Percentiles rank a stretch among this genome's conserved stretches.
Evolutionary conservation across 805 yeast genomes (phyloP).

Genomic region (Saccharomycopsis microspora): DNA sequence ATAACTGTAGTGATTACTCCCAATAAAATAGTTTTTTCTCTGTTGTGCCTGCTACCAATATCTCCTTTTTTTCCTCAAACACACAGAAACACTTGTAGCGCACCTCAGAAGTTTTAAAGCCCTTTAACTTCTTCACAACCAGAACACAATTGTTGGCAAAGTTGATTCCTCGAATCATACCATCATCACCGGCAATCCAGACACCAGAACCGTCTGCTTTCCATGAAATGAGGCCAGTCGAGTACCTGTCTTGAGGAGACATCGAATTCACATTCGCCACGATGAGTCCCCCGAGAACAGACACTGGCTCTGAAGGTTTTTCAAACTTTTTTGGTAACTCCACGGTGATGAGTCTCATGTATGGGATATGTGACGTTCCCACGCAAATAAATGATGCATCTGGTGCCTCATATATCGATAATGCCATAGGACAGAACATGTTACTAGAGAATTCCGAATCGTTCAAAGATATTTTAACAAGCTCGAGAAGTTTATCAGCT

Average conservation of each 20-base stretch:
- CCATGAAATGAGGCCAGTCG: slow-evolving; percentile 39
- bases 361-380: slow-evolving; percentile 73
- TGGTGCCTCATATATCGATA: slow-evolving; percentile 21
- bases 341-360: slow-evolving; percentile 53
- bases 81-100: not conserved
- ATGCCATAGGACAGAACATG: slow-evolving; percentile 47
- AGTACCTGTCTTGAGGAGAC: slow-evolving; percentile 61
- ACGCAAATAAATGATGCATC: slow-evolving; percentile 31
- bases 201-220: slow-evolving; percentile 34
- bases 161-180: slow-evolving; percentile 49
- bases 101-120: not conserved
- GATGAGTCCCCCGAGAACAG: slow-evolving; percentile 25
- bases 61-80: not conserved
- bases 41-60: not conserved
- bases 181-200: slow-evolving; percentile 67
- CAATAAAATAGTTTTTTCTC: not conserved
- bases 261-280: slow-evolving; percentile 34
- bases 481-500: slow-evolving; percentile 20
- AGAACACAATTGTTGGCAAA: slow-evolving; percentile 24
- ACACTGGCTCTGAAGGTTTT: not conserved
- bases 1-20: not conserved
- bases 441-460: slow-evolving; percentile 62
- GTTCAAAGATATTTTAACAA: slow-evolving; percentile 45
- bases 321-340: slow-evolving; percentile 25
- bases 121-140: not conserved